Percentiles rank a stretch among this genome's conserved stretches.
Evolutionary conservation across 495 filamentous ascomycete species (phyloP).

Genomic region (Massariosphaeria phaeospora): DNA sequence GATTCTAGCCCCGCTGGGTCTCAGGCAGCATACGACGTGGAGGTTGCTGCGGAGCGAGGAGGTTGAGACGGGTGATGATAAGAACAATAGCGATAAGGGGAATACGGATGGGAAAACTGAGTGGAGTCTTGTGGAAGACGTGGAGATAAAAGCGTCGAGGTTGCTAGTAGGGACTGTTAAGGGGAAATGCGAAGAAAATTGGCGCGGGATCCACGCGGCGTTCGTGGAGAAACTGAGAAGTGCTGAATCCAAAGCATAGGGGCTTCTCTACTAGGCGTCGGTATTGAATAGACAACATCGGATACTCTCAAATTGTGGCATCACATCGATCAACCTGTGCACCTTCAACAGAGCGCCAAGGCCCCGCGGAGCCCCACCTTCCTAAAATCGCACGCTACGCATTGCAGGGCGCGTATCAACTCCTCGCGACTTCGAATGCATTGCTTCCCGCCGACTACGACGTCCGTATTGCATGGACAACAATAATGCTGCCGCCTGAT

Average conservation of each 20-base stretch:
- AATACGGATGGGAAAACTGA: neutral
- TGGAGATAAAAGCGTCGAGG: constrained; percentile 24
- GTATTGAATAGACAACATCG: neutral
- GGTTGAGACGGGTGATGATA: neutral
- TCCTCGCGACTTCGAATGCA: no score
- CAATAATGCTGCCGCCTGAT: no score
- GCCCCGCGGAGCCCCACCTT: no score
- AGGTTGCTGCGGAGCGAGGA: constrained; percentile 14
- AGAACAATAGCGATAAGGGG: neutral
- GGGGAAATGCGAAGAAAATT: constrained; percentile 32
- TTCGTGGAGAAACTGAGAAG: constrained; percentile 22
- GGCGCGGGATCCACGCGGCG: constrained; percentile 20
- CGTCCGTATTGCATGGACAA: no score
- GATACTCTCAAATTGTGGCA: no score
- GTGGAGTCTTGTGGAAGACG: constrained; percentile 28
- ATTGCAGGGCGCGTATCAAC: no score
- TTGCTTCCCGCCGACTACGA: no score
- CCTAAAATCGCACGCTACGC: no score
- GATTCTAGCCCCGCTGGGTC: constrained; percentile 28
- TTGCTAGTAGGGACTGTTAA: constrained; percentile 30
- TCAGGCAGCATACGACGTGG: constrained; percentile 26
- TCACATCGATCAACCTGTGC: no score
- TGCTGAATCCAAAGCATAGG: constrained; percentile 7
- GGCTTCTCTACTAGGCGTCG: neutral
- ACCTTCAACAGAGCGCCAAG: no score